Base-by-base conservation (phyloP, 768 basidiomycete genomes). In the Cystofilobasidium capitatum region DNA sequence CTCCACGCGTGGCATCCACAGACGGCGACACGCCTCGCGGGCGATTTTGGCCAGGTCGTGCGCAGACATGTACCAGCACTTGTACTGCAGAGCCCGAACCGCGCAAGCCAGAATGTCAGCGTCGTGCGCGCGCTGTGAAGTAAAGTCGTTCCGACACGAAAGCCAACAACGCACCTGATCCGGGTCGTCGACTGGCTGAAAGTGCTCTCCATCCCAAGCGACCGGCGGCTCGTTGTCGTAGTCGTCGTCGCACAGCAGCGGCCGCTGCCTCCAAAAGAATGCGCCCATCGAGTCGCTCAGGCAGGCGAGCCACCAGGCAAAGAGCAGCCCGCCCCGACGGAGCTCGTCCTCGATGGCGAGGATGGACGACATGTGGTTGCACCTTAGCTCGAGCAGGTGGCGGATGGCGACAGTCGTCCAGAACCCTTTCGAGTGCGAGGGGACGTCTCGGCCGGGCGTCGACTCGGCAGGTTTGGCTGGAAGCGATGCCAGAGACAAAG, bases 261-360 rank as follows among this genome's bases (percentile, higher is more conserved):
- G 89, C 77, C 91, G 90, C 70, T 86, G 82, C 69, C 89, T 84
- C 78, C 91, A 89, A 77, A 90, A 91, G 37, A 85, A 85, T 36
- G 89, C 83, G 33, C 84, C 84, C 77, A 87, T 90, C 9, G 89
- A 88, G 73, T 96, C 92, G 39, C 83, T 81, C 24, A 74, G 60
- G 76, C 87, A 88, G 10, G 90, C 86, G 84, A 91, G 88, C 90
- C 91, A 93, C 87, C 91, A 92, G 1, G 90, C 87, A 74, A 90
- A 91, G 61, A 72, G 69, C 17, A 71, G 36, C 29, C 58, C 57
- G 13, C 69, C 69, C 5, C 73, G 60, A 16, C 70, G 64, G 24
- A 71, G 69, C 44, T 69, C 66, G 40, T 74, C 72, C 20, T 64
- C 37, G 20, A 75, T 69, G 24, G 51, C 58, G 17, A 75, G 51